Evolutionary conservation across 2,329 filamentous ascomycete species (phyloP).

Genomic region (Botrytis paeoniae): DNA sequence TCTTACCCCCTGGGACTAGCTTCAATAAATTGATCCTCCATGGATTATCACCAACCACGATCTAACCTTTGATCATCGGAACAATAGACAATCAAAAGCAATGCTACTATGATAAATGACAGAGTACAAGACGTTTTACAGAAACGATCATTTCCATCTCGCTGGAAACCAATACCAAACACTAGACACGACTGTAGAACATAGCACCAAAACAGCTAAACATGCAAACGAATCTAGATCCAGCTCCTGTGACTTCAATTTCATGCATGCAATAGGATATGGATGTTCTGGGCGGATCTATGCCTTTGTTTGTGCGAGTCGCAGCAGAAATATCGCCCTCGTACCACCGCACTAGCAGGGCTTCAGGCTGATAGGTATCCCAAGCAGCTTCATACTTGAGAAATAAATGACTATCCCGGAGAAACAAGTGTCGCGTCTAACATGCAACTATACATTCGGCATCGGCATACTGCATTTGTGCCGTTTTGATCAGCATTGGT

Average conservation of each 20-base stretch:
- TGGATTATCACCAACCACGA: background rate
- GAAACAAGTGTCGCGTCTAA: background rate
- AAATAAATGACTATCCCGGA: background rate
- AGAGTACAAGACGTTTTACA: background rate
- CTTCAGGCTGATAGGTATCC: conserved; percentile 2
- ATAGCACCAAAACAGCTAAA: background rate
- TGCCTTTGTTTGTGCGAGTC: conserved; percentile 13
- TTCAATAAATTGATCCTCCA: background rate
- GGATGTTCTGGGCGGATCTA: conserved; percentile 11
- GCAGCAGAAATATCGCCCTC: background rate
- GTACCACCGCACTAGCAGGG: conserved; percentile 7
- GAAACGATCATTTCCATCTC: background rate
- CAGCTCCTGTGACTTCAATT: conserved; percentile 14
- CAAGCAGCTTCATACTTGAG: background rate
- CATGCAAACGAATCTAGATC: conserved; percentile 14
- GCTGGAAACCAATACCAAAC: background rate
- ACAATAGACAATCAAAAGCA: background rate
- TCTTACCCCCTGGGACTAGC: background rate
- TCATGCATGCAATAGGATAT: conserved; percentile 17
- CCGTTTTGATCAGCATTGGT: background rate
- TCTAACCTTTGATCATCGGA: background rate
- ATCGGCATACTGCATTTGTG: conserved; percentile 1
- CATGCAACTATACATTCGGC: conserved; percentile 6
- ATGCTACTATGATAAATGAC: background rate
- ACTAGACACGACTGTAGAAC: background rate